Evolutionary conservation across 1,284 basidiomycete genomes (phyloP).

Genomic region (Caloboletus firmus): DNA sequence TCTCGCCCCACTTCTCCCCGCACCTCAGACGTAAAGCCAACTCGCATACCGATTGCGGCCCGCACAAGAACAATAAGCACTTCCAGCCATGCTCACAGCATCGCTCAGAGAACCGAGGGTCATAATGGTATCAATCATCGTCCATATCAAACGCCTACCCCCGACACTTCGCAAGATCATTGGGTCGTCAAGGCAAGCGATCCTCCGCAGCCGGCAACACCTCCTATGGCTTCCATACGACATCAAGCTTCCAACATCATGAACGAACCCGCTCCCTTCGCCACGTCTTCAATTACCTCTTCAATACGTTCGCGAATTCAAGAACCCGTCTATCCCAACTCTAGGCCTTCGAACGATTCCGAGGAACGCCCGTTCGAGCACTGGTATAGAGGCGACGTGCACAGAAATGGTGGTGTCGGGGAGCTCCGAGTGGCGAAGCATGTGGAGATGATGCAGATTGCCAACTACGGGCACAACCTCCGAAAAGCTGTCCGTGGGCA

Average conservation of each 20-base stretch:
- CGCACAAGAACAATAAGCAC: slow-evolving; percentile 45
- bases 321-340: slow-evolving; percentile 20
- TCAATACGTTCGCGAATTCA: slow-evolving; percentile 30
- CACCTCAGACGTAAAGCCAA: slow-evolving; percentile 39
- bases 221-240: slow-evolving; percentile 23
- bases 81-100: slow-evolving; percentile 40
- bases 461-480: slow-evolving; percentile 66
- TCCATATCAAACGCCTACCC: slow-evolving; percentile 30
- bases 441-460: slow-evolving; percentile 79
- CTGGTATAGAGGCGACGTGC: slow-evolving; percentile 79
- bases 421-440: slow-evolving; percentile 68
- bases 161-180: slow-evolving; percentile 32
- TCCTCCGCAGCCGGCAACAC: slow-evolving; percentile 16
- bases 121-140: slow-evolving; percentile 25
- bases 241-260: slow-evolving; percentile 40
- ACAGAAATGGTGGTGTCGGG: slow-evolving; percentile 77
- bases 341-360: slow-evolving; percentile 65
- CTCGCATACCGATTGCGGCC: slow-evolving; percentile 50
- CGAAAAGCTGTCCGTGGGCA: slow-evolving; percentile 25
- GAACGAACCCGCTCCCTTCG: slow-evolving; percentile 51
- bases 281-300: slow-evolving; percentile 37
- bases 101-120: slow-evolving; percentile 31
- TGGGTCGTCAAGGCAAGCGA: slow-evolving; percentile 19
- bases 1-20: slow-evolving; percentile 44
- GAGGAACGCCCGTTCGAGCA: slow-evolving; percentile 79